Percentiles rank a stretch among this genome's conserved stretches.
Conservation (phyloP, 2,329 filamentous ascomycete genomes). For the Didymellaceae sp. region DNA sequence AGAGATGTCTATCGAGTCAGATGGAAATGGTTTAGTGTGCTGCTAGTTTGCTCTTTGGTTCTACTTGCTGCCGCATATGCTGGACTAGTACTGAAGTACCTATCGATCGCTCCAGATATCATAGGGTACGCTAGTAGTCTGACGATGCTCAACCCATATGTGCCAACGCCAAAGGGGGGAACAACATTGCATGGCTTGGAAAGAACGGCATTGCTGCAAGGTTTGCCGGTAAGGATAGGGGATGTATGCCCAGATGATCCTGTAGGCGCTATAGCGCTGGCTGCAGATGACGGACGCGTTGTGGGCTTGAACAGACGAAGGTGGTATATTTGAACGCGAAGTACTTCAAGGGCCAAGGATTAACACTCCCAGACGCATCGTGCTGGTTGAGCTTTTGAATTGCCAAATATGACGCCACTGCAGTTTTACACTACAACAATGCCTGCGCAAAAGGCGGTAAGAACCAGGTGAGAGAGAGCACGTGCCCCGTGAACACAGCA, state of each 20-base stretch:
- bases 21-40: slow-evolving; percentile 36
- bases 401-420: neutral
- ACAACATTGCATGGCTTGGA: slow-evolving; percentile 37
- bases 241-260: slow-evolving; percentile 38
- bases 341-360: too few relatives aligned
- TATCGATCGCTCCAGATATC: slow-evolving; percentile 38
- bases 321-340: slow-evolving; percentile 20
- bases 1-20: slow-evolving; percentile 25
- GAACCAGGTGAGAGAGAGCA: too few relatives aligned
- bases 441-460: too few relatives aligned
- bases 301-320: slow-evolving; percentile 30
- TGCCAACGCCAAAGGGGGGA: slow-evolving; percentile 32
- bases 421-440: too few relatives aligned
- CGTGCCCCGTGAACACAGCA: too few relatives aligned
- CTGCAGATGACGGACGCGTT: slow-evolving; percentile 26
- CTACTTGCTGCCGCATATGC: slow-evolving; percentile 34
- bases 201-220: slow-evolving; percentile 30
- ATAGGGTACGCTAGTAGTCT: slow-evolving; percentile 35
- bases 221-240: slow-evolving; percentile 35
- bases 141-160: slow-evolving; percentile 35
- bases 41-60: slow-evolving; percentile 33
- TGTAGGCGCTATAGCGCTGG: slow-evolving; percentile 38
- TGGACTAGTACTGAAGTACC: slow-evolving; percentile 37
- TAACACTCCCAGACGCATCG: too few relatives aligned
- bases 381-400: neutral